Conservation (phyloP, 106 monocot genomes). For the Dendrobium officinale region DNA sequence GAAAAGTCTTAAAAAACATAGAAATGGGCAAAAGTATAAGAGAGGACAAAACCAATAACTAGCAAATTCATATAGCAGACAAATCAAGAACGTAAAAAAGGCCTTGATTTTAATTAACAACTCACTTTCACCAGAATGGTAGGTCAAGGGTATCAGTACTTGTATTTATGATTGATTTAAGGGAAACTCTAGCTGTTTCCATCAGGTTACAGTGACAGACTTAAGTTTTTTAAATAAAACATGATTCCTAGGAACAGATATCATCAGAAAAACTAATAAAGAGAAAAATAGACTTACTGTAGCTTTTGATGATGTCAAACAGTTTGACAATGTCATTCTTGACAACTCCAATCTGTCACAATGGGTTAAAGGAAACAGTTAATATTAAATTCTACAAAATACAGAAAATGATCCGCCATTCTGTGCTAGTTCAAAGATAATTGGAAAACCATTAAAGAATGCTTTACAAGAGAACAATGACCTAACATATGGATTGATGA, state of each 20-base stretch:
- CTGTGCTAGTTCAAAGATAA: background rate
- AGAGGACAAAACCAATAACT: background rate
- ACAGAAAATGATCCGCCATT: background rate
- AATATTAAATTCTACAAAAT: background rate
- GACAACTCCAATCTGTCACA: slow-evolving; percentile 45
- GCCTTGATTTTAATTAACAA: background rate
- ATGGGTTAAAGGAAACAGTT: background rate
- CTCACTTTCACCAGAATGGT: background rate
- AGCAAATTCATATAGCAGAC: background rate
- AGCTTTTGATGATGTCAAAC: slow-evolving; percentile 49
- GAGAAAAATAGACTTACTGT: slow-evolving; percentile 23
- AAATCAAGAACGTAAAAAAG: background rate
- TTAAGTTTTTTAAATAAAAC: background rate
- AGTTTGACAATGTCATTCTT: slow-evolving; percentile 51
- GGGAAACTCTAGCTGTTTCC: background rate
- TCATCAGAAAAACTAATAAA: background rate
- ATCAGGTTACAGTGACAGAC: background rate
- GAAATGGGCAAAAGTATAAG: background rate
- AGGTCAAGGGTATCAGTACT: background rate
- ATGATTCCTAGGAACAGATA: background rate
- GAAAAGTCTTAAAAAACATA: background rate
- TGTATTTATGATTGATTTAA: background rate
- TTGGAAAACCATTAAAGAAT: background rate
- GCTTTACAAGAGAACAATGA: background rate
- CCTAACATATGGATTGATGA: background rate